Evolutionary conservation across 257 asterid genomes (phyloP), one percentile per base, ranked within the genome.

Genomic region (Nicotiana benthamiana): DNA sequence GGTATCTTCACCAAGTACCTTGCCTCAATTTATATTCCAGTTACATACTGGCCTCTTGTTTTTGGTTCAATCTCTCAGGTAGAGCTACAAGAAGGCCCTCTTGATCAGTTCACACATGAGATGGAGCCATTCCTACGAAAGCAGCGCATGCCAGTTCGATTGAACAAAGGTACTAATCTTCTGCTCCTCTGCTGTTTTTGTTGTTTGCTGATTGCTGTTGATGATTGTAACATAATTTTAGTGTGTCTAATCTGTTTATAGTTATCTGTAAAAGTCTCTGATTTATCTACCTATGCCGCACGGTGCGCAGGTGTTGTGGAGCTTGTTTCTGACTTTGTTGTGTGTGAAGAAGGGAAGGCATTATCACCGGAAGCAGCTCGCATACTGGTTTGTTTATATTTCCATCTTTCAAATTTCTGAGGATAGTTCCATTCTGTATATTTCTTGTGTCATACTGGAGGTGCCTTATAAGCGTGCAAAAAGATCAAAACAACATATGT

Each of bases 91-190:
- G 99, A 96, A 90, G 99, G 99, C 12, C 98, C 97, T 72, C 91
- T 96, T 11, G 97, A 92, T 52, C 98, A 92, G 81, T 96, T 96
- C 89, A 90, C 99, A 9, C 99, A 96, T 83, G 99, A 92, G 87
- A 92, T 90, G 97, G 97, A 93, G 77, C 97, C 97, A 62, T 89
- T 92, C 88, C 81, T 96, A 82, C 97, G 99, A 56, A 96, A 96
- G 89, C 99, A 94, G 87, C 97, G 97, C 53, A 90, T 96, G 99
- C 99, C 99, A 51, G 99, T 96, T 54, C 91, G 97, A 62, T 86
- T 96, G 82, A 92, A 92, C 89, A 93, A 89, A 86, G 97, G 97
- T 93, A 28, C 18, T 36, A 12, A 40, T 27, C n/a, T 43, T 56
- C 62, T 24, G 10, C 59, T 57, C 18, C 27, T 59, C n/a, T 74